Base-by-base conservation (phyloP, 2,329 filamentous ascomycete species). In the Microdochium trichocladiopsis region DNA sequence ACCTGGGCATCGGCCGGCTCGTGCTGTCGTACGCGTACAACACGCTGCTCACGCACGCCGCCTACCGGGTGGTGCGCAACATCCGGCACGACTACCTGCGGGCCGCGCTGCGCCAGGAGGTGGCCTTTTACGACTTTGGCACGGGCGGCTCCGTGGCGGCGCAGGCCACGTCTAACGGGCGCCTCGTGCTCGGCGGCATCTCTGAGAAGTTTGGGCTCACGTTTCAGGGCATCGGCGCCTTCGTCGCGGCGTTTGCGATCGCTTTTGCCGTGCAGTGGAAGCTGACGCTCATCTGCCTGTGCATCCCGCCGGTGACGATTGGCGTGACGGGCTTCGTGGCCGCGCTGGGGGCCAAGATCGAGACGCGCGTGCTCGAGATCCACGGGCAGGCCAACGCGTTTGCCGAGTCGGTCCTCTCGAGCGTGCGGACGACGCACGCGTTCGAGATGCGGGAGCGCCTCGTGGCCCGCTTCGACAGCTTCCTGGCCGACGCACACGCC, bases 101-200 rank as follows among this genome's bases (percentile, higher is more conserved):
- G 37, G 63, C 67, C 22, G 65, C 72, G 1, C 62, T 78, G 11
- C 61, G 70, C 4, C 69, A 73, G 53, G 69, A 72, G 47, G 66
- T 74, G 25, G 63, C 64, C 51, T 68, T 67, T 54, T 74, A 73
- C 52, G 72, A 74, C 53, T 58, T 60, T 4, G 55, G 52, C 25
- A 36, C 50, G 2, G 60, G 60, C 23, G 69, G 69, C 4, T 68
- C 66, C 4, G 58, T 63, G 9, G 61, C 67, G 2, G 60, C 49
- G 51, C 66, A 72, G 51, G 69, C 72, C 28, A 74, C 74, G 1
- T 73, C 72, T 0, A 76, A 72, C 51, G 71, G 70, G n/a, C 67
- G 69, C 14, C 61, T 71, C 33, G 68, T 75, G 43, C 69, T 72
- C 48, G 60, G 61, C 16, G 72, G 72, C 36, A 72, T 72, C 24